These are phyloP conservation scores for Candida sp. DNA, from an alignment of 1,139 yeast genomes.

Conservation along the genomic window DNA sequence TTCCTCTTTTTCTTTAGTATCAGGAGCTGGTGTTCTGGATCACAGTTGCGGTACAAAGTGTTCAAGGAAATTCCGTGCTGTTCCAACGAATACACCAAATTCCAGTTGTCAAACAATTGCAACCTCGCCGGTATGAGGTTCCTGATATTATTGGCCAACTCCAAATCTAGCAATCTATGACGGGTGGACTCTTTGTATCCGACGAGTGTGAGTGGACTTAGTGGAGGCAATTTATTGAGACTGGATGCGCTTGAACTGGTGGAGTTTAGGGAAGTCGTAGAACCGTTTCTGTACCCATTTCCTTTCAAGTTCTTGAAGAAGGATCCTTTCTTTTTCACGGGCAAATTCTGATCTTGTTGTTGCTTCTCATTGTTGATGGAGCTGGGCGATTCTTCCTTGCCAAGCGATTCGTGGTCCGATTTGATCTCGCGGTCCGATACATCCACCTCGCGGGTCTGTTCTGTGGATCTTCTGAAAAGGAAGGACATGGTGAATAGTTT, in stretches of 20 bases:
- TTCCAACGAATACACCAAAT: slow-evolving; percentile 77
- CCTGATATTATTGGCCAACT: slow-evolving; percentile 77
- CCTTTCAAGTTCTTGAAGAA: slow-evolving; percentile 14
- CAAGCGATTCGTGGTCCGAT: slow-evolving; percentile 3
- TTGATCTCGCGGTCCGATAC: neutral
- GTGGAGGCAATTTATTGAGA: slow-evolving; percentile 30
- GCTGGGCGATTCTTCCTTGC: slow-evolving; percentile 1
- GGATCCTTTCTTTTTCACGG: slow-evolving; percentile 11
- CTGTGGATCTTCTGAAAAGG: slow-evolving; percentile 11
- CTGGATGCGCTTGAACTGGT: slow-evolving; percentile 7
- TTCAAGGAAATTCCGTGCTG: slow-evolving; percentile 90
- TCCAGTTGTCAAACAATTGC: slow-evolving; percentile 82
- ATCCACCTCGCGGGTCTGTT: slow-evolving; percentile 49
- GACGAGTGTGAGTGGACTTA: slow-evolving; percentile 30
- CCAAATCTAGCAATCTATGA: slow-evolving; percentile 57
- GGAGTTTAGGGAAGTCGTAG: slow-evolving; percentile 10
- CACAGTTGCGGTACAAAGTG: slow-evolving; percentile 62
- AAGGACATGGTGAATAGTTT: slow-evolving; percentile 11
- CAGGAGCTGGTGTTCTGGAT: slow-evolving; percentile 35
- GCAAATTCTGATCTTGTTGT: slow-evolving; percentile 7
- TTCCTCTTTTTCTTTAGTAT: slow-evolving; percentile 20
- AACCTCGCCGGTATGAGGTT: slow-evolving; percentile 75
- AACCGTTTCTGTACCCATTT: slow-evolving; percentile 7
- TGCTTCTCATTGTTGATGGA: slow-evolving; percentile 1
- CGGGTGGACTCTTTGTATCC: slow-evolving; percentile 67